Base-by-base conservation (phyloP, 306 rosid species). In the Inga oerstediana region DNA sequence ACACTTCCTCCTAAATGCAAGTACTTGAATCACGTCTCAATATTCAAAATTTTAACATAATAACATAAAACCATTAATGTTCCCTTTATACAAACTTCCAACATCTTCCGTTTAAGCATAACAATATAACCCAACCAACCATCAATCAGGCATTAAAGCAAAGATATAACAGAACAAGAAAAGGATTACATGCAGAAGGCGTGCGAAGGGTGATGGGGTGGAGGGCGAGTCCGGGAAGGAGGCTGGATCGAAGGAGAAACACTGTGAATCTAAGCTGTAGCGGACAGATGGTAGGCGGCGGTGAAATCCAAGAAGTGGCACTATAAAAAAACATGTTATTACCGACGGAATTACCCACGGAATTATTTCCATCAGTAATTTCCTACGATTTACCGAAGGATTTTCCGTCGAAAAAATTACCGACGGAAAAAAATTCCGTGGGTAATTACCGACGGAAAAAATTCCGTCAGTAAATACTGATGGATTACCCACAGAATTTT, bases 121-220 rank as follows among this genome's bases (percentile, higher is more conserved):
- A n/a, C 7, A 39, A 39, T 39, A 39, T 39, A 49, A 30, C 17
- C 39, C 39, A 27, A 14, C 71, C 43, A 65, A 14, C 8, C 7
- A 10, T 10, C 17, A 27, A 10, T 17, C 1, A 19, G 51, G 22
- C 51, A 41, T 20, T 41, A 39, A 43, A 19, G 16, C 43, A 52
- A 66, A 30, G 19, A 71, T 5, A 80, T 7, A 44, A 3, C 4
- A 20, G 54, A 61, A 17, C 7, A 7, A 16, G 32, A 10, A 22
- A 20, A 37, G 6, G 7, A 10, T 83, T 89, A 95, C 98, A 94
- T 43, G 94, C 61, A 4, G 65, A 51, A 0, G 98, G 97, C n/a
- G 95, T 77, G 69, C 83, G 76, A 52, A 91, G 80, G 75, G 67
- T 41, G 4, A 90, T 41, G 2, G 8, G 39, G 9, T n/a, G 71